These are phyloP conservation scores for Graphilbum sp. DNA, from an alignment of 2,329 filamentous ascomycete genomes.

Conservation along the genomic window DNA sequence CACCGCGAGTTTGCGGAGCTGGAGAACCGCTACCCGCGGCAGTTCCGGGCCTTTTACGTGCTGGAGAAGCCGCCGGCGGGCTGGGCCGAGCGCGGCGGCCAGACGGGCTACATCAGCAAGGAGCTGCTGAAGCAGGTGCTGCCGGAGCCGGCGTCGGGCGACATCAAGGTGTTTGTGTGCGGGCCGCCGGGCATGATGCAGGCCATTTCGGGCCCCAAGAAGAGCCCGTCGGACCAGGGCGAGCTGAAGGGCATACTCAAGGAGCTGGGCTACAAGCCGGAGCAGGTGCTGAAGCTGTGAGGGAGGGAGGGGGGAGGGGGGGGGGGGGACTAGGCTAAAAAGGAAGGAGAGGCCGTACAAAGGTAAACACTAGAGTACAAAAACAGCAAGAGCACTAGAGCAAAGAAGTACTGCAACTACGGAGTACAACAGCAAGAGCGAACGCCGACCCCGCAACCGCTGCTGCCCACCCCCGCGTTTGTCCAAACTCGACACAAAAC, in stretches of 20 bases:
- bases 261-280: conserved; percentile 30
- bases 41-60: conserved; percentile 90
- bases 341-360: no score
- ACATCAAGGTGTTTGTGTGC: conserved; percentile 95
- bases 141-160: conserved; percentile 77
- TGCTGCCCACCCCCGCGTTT: no score
- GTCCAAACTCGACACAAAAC: no score
- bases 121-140: conserved; percentile 89
- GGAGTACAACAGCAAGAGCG: no score
- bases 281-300: conserved; percentile 94
- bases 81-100: conserved; percentile 49
- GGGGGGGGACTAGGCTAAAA: no score
- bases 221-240: conserved; percentile 84
- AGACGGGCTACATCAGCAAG: conserved; percentile 79
- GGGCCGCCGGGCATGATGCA: conserved; percentile 90
- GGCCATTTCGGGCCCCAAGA: conserved; percentile 77
- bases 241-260: conserved; percentile 68
- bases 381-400: no score
- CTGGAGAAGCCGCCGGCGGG: conserved; percentile 55
- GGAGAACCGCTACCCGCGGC: conserved; percentile 88
- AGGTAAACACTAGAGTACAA: no score
- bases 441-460: no score
- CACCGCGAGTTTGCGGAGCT: conserved; percentile 71
- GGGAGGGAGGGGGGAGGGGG: no score
- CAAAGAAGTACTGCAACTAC: no score